Percentiles rank a stretch among this genome's conserved stretches.
Evolutionary conservation across 768 basidiomycete species (phyloP).

Genomic region (Termitomyces sp.): DNA sequence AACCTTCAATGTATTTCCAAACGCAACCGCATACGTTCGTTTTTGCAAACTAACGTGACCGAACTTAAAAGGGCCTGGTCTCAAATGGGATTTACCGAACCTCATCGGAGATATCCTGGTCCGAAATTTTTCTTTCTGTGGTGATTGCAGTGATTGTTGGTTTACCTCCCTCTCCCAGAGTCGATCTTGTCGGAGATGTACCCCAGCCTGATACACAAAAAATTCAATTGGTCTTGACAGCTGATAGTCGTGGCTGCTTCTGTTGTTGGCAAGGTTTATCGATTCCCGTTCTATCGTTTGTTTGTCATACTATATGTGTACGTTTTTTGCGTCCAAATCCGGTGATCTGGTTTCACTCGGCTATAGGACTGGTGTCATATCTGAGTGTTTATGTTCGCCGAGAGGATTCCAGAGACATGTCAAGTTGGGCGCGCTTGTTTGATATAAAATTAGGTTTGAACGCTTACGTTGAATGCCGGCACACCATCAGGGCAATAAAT

Average conservation of each 20-base stretch:
- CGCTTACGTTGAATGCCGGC: slow-evolving; percentile 4
- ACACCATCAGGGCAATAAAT: background rate
- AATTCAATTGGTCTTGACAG: background rate
- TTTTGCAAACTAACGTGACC: slow-evolving; percentile 2
- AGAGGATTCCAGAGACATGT: background rate
- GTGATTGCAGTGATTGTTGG: background rate
- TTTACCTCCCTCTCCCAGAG: background rate
- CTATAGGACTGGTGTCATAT: background rate
- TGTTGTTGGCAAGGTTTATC: background rate
- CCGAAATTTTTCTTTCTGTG: background rate
- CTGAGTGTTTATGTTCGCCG: background rate
- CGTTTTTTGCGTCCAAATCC: background rate
- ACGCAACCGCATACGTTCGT: background rate
- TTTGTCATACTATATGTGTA: background rate
- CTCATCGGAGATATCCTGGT: background rate
- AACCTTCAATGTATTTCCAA: slow-evolving; percentile 10
- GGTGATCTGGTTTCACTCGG: background rate
- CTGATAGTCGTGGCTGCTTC: background rate
- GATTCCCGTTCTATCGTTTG: background rate
- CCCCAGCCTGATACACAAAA: background rate
- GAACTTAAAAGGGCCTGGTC: background rate
- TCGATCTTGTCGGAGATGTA: slow-evolving; percentile 7
- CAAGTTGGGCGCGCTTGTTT: background rate
- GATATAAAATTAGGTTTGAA: background rate
- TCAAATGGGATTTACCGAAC: slow-evolving; percentile 10